Evolutionary conservation across 805 yeast genomes (phyloP).

Genomic region (Saccharomyces paradoxus): DNA sequence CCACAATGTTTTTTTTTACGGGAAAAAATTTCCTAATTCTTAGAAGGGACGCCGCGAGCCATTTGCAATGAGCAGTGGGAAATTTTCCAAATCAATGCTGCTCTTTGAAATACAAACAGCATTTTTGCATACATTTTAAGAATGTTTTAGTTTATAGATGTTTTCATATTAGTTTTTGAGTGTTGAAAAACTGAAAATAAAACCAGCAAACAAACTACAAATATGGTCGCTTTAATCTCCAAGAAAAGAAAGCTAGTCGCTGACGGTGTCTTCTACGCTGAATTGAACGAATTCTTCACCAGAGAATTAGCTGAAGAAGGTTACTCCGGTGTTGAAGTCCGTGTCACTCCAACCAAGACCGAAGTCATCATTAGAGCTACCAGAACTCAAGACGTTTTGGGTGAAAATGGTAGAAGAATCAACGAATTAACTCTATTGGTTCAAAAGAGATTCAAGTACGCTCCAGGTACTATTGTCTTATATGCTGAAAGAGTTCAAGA

Average conservation of each 20-base stretch:
- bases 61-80: neutral
- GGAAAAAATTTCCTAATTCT: neutral
- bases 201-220: conserved; percentile 7
- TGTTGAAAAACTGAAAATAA: neutral
- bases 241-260: conserved; percentile 99
- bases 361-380: conserved; percentile 98
- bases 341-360: conserved; percentile 96
- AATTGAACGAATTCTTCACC: conserved; percentile 99
- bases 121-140: neutral
- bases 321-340: conserved; percentile 99
- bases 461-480: conserved; percentile 86
- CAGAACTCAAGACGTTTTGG: conserved; percentile 96
- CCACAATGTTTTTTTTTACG: neutral
- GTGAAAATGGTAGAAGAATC: conserved; percentile 99
- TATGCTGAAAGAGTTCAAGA: conserved; percentile 99
- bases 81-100: neutral
- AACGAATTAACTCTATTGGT: conserved; percentile 95
- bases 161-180: neutral
- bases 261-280: conserved; percentile 99
- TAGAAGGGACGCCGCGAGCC: neutral
- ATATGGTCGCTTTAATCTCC: conserved; percentile 57
- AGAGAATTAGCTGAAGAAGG: conserved; percentile 99
- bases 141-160: neutral
- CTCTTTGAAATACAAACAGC: neutral
- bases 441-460: conserved; percentile 97